phyloP scores from a whole-genome alignment of 257 asterid species.

The Buddleja alternifolia region DNA sequence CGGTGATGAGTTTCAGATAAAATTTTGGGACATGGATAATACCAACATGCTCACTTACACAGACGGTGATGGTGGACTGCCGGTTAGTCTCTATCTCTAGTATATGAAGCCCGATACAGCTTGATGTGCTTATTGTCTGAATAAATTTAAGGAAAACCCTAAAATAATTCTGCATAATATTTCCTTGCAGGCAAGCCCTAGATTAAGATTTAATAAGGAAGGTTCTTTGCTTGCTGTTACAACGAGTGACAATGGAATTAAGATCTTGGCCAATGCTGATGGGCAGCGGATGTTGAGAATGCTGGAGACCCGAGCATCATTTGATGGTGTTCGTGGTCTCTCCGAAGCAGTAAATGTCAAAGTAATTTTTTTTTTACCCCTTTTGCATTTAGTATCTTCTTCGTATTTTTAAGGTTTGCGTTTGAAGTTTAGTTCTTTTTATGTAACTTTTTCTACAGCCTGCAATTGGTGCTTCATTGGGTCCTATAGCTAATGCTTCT shows the following conservation, averaged over 20 bases:
- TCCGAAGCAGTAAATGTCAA: slow-evolving; percentile 75
- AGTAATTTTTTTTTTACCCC: slow-evolving; percentile 40
- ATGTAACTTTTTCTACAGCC: slow-evolving; percentile 51
- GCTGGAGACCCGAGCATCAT: slow-evolving; percentile 74
- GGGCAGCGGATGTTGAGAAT: slow-evolving; percentile 85
- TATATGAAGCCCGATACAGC: slow-evolving; percentile 2
- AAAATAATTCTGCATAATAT: slow-evolving; percentile 1
- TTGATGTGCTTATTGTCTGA: slow-evolving; percentile 24
- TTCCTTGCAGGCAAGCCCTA: slow-evolving; percentile 78
- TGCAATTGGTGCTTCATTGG: slow-evolving; percentile 60
- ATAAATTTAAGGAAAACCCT: slow-evolving; percentile 1
- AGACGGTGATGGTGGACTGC: slow-evolving; percentile 93
- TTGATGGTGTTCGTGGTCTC: slow-evolving; percentile 73
- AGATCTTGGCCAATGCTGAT: slow-evolving; percentile 77
- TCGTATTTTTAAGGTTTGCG: slow-evolving; percentile 1
- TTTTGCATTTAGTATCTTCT: slow-evolving; percentile 5
- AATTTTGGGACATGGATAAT: slow-evolving; percentile 98
- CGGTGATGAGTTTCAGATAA: slow-evolving; percentile 92
- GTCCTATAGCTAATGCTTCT: slow-evolving; percentile 63
- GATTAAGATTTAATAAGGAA: slow-evolving; percentile 84
- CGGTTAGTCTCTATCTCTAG: slow-evolving; percentile 59
- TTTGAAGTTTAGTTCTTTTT: slow-evolving; percentile 21
- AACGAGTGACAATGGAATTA: slow-evolving; percentile 88
- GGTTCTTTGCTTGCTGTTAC: slow-evolving; percentile 92
- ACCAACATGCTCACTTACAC: slow-evolving; percentile 63